A percentile compares a stretch with the other conserved stretches of the same genome.
phyloP scores from a whole-genome alignment of 495 filamentous ascomycete species.

The Glutinoglossum americanum region DNA sequence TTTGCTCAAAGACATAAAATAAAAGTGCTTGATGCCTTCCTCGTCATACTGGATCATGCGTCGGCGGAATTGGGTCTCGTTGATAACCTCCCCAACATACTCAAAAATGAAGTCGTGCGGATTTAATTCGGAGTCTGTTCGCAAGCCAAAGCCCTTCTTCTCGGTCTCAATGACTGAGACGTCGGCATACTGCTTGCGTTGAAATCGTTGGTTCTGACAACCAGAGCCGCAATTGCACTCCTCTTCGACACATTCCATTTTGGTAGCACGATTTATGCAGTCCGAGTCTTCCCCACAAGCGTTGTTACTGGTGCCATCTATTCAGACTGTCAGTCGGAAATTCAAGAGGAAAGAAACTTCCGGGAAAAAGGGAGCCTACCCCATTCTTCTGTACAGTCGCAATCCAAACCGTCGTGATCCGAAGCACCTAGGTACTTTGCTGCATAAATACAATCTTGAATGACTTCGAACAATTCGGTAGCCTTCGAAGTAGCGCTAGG shows the following conservation, averaged over 20 bases:
- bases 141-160: constrained; percentile 87
- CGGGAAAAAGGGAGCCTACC: constrained; percentile 69
- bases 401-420: constrained; percentile 77
- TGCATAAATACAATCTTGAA: constrained; percentile 66
- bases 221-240: constrained; percentile 68
- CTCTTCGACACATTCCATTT: constrained; percentile 78
- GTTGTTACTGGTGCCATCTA: constrained; percentile 51
- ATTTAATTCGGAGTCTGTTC: constrained; percentile 54
- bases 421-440: constrained; percentile 76
- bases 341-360: constrained; percentile 6
- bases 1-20: constrained; percentile 98
- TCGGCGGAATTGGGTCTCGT: constrained; percentile 65
- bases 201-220: constrained; percentile 92
- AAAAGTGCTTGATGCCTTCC: constrained; percentile 96
- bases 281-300: constrained; percentile 94
- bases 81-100: constrained; percentile 97
- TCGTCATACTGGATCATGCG: constrained; percentile 83
- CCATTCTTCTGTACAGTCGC: constrained; percentile 90
- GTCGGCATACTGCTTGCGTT: constrained; percentile 67
- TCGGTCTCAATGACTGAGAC: constrained; percentile 94
- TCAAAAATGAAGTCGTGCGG: constrained; percentile 86
- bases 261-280: constrained; percentile 95
- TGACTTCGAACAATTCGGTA: constrained; percentile 51
- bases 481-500: constrained; percentile 59
- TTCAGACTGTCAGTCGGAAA: constrained; percentile 12